These are phyloP conservation scores for Zygosaccharomyces sapae DNA, from an alignment of 1,139 yeast genomes.

Conservation along the genomic window DNA sequence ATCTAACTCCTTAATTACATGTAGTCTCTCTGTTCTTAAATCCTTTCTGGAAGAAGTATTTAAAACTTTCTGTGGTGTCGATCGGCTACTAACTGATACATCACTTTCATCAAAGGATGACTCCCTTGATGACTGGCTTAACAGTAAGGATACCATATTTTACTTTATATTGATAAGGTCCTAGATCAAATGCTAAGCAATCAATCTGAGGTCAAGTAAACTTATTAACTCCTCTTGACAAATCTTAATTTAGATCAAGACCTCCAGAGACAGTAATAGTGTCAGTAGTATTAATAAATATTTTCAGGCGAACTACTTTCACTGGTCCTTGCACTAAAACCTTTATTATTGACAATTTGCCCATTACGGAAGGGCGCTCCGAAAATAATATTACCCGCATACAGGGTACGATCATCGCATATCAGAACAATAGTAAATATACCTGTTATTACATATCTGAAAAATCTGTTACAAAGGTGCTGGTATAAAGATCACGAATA, in stretches of 20 bases:
- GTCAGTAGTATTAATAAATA: too few relatives aligned
- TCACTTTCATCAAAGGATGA: slow-evolving; percentile 5
- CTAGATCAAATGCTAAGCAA: background rate
- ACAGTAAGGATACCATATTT: slow-evolving; percentile 6
- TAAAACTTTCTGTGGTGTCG: background rate
- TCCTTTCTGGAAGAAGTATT: slow-evolving; percentile 8
- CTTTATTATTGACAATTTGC: slow-evolving; percentile 5
- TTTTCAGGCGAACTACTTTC: too few relatives aligned
- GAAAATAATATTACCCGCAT: slow-evolving; percentile 1
- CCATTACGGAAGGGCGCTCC: slow-evolving; percentile 1
- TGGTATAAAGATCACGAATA: too few relatives aligned
- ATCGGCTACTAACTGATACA: background rate
- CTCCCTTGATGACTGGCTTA: slow-evolving; percentile 8
- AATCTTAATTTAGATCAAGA: background rate
- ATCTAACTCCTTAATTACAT: slow-evolving; percentile 16
- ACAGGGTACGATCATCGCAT: background rate
- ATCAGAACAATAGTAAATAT: background rate
- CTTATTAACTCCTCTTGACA: background rate
- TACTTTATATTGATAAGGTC: too few relatives aligned
- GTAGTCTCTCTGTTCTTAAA: slow-evolving; percentile 19
- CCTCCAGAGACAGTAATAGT: too few relatives aligned
- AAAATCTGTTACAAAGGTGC: too few relatives aligned
- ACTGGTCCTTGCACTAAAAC: background rate
- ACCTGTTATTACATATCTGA: too few relatives aligned
- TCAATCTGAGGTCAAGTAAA: background rate